Evolutionary conservation across 345 rosid genomes (phyloP), one percentile per base, ranked within the genome.

Genomic region (Pugionium dolabratum): DNA sequence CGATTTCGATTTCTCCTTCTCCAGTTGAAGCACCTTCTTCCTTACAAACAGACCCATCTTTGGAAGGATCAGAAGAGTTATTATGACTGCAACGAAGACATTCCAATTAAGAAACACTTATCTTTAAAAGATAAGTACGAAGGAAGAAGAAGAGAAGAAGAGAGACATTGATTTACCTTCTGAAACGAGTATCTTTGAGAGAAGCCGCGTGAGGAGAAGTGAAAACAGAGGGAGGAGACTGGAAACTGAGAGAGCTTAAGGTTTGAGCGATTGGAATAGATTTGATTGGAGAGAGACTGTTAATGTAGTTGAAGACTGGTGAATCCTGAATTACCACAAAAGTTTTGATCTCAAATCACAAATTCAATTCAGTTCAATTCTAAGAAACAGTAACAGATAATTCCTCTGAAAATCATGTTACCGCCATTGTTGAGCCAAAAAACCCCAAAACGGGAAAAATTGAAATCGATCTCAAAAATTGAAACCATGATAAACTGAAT

Each of bases 201-300:
- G 86, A 67, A 75, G 50, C 80, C 33, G 80, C 81, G 77, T 89
- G 95, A 25, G 98, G 96, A 0, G 98, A 89, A 70, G 90, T 78
- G 80, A 91, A 91, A 57, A 91, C 79, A 30, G 96, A 75, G 0
- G 95, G 92, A 54, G 83, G 80, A 5, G 92, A 84, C 45, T 84
- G 43, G 65, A 89, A 83, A 63, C 72, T 83, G 18, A 89, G 82
- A 0, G 95, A 83, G 61, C 82, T 82, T 68, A 84, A 85, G 30
- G 86, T 76, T 67, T 84, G 96, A 33, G 86, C 51, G 34, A 81
- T 45, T 57, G 78, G 82, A 29, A 62, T 37, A 11, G 88, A 84
- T 63, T 83, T 86, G 73, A 91, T 91, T 29, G 97, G 97, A 75
- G 97, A 91, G 6, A 91, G 88, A 68, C 77, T 86, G 64, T 79